A percentile compares a stretch with the other conserved stretches of the same genome.
Evolutionary conservation across 2,329 filamentous ascomycete species (phyloP).

Genomic region (Neofusicoccum umdonicola): DNA sequence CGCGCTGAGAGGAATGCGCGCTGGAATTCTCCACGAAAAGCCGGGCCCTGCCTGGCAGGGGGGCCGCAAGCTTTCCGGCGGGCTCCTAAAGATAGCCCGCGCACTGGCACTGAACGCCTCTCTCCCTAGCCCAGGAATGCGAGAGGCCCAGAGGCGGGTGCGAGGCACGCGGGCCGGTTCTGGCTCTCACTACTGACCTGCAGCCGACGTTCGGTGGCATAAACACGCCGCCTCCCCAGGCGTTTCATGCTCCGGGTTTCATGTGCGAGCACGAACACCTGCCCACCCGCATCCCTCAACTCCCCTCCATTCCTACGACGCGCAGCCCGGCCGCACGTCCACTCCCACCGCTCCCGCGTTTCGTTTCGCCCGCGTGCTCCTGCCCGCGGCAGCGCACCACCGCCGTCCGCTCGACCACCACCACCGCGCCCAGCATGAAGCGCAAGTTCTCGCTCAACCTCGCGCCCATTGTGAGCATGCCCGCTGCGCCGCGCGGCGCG

Average conservation of each 20-base stretch:
- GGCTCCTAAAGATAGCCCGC: constrained; percentile 13
- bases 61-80: background rate
- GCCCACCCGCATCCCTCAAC: background rate
- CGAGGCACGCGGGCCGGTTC: constrained; percentile 1
- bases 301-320: constrained; percentile 11
- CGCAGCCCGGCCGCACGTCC: background rate
- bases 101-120: background rate
- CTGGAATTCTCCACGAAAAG: background rate
- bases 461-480: constrained; percentile 35
- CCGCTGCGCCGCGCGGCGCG: background rate
- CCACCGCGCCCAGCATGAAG: constrained; percentile 30
- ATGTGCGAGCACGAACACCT: constrained; percentile 12
- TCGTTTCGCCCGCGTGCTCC: constrained; percentile 3
- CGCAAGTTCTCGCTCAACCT: constrained; percentile 47
- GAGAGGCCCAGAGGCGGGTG: background rate
- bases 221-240: constrained; percentile 6
- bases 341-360: background rate
- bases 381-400: background rate
- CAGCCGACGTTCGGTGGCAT: constrained; percentile 9
- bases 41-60: background rate
- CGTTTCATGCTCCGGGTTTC: constrained; percentile 14
- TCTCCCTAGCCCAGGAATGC: background rate
- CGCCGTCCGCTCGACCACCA: background rate
- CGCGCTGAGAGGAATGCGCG: background rate
- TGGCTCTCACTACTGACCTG: background rate